phyloP scores from a whole-genome alignment of 148 eudicot genomes.

The Cornus florida region DNA sequence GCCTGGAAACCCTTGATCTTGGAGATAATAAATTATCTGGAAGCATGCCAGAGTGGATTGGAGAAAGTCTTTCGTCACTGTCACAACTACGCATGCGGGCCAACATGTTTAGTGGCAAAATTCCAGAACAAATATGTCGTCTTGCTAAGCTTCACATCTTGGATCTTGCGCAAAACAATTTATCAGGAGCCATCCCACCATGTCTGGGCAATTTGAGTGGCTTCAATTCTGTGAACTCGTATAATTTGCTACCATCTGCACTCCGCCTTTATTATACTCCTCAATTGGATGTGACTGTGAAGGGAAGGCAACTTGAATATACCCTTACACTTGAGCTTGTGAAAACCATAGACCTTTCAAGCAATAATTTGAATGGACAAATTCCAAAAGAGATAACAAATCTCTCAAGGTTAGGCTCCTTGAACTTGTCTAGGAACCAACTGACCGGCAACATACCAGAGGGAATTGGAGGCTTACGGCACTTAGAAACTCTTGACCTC shows the following conservation, averaged over 20 bases:
- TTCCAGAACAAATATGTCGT: slow-evolving; percentile 33
- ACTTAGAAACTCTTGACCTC: slow-evolving; percentile 29
- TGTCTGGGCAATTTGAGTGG: slow-evolving; percentile 28
- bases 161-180: slow-evolving; percentile 37
- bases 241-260: not conserved
- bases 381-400: slow-evolving; percentile 41
- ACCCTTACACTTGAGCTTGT: slow-evolving; percentile 1
- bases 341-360: slow-evolving; percentile 40
- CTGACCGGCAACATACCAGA: slow-evolving; percentile 38
- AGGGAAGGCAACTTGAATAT: slow-evolving; percentile 5
- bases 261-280: not conserved
- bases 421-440: slow-evolving; percentile 39
- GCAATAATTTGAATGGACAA: slow-evolving; percentile 34
- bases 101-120: slow-evolving; percentile 30
- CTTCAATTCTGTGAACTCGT: not conserved
- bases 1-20: slow-evolving; percentile 27
- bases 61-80: not conserved
- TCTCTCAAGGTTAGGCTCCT: slow-evolving; percentile 20
- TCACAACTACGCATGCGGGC: slow-evolving; percentile 20
- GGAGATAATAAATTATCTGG: slow-evolving; percentile 39
- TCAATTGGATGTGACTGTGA: slow-evolving; percentile 3
- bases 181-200: slow-evolving; percentile 35
- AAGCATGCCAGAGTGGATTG: slow-evolving; percentile 22
- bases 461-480: slow-evolving; percentile 26
- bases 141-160: slow-evolving; percentile 26